phyloP scores from a whole-genome alignment of 192 early-diverging fungal genomes.

The Coemansia reversa region DNA sequence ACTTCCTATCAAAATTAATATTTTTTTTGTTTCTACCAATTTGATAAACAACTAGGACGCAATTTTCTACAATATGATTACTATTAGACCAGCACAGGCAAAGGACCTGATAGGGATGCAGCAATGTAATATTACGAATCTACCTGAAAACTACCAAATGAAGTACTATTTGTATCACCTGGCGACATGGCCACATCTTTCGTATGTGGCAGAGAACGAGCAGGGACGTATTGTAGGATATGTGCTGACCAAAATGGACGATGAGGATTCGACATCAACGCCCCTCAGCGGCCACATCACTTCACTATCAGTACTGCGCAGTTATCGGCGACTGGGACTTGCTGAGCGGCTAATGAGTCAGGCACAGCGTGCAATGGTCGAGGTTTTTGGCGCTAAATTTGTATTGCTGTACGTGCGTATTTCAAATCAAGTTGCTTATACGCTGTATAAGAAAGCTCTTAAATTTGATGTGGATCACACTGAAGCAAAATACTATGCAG shows the following conservation, averaged over 20 bases:
- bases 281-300: conserved; percentile 95
- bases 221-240: conserved; percentile 94
- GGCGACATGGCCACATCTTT: conserved; percentile 87
- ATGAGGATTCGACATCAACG: conserved; percentile 73
- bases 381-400: conserved; percentile 81
- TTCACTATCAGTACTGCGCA: conserved; percentile 93
- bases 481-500: conserved; percentile 97
- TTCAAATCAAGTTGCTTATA: conserved; percentile 90
- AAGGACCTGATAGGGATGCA: conserved; percentile 78
- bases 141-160: conserved; percentile 99
- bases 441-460: conserved; percentile 89
- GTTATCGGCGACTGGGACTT: conserved; percentile 92
- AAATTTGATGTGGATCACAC: conserved; percentile 83
- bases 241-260: conserved; percentile 94
- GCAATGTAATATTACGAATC: conserved; percentile 93
- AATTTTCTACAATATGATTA: conserved; percentile 27
- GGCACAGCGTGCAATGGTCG: conserved; percentile 80
- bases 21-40: background rate
- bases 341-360: conserved; percentile 97
- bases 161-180: conserved; percentile 94
- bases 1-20: background rate
- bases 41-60: background rate
- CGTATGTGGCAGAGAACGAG: conserved; percentile 91
- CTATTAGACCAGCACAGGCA: conserved; percentile 40
- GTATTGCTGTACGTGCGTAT: conserved; percentile 95